Percentiles rank a stretch among this genome's conserved stretches.
These are phyloP conservation scores for Nicotiana rustica DNA, from an alignment of 305 asterid species.

Conservation along the genomic window DNA sequence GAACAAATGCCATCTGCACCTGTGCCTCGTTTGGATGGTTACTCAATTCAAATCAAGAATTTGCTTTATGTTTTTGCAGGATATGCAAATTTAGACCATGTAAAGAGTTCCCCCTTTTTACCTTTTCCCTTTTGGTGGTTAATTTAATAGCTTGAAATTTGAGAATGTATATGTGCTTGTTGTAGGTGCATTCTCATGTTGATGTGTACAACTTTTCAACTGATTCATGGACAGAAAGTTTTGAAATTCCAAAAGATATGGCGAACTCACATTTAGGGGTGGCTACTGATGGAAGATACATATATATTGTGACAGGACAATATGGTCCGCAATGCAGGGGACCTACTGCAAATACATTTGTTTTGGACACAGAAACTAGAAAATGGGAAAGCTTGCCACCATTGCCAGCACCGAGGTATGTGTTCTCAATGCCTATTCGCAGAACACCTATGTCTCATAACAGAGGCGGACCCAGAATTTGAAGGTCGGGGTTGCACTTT, in stretches of 20 bases:
- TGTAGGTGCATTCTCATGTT: conserved; percentile 81
- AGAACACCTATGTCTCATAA: not conserved
- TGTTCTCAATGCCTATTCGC: not conserved
- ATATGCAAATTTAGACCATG: conserved; percentile 66
- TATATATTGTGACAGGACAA: conserved; percentile 72
- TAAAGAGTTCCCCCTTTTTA: conserved; percentile 39
- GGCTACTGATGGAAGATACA: conserved; percentile 78
- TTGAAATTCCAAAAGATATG: conserved; percentile 73
- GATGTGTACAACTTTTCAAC: conserved; percentile 71
- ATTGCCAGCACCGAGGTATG: conserved; percentile 79
- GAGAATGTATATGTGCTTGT: not conserved
- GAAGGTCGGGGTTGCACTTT: too few relatives aligned
- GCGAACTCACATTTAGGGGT: conserved; percentile 85
- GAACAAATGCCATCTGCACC: conserved; percentile 85
- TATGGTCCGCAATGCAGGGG: conserved; percentile 75
- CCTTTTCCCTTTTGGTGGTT: not conserved
- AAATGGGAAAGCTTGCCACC: conserved; percentile 66
- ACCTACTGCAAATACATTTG: conserved; percentile 62
- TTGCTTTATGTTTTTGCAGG: conserved; percentile 70
- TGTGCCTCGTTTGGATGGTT: conserved; percentile 85
- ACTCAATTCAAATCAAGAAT: conserved; percentile 67
- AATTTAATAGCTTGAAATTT: not conserved
- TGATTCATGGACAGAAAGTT: conserved; percentile 63
- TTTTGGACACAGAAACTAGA: conserved; percentile 61
- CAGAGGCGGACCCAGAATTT: too few relatives aligned